A percentile compares a stretch with the other conserved stretches of the same genome.
Evolutionary conservation across 805 yeast genomes (phyloP).

Genomic region (Kazachstania martiniae): DNA sequence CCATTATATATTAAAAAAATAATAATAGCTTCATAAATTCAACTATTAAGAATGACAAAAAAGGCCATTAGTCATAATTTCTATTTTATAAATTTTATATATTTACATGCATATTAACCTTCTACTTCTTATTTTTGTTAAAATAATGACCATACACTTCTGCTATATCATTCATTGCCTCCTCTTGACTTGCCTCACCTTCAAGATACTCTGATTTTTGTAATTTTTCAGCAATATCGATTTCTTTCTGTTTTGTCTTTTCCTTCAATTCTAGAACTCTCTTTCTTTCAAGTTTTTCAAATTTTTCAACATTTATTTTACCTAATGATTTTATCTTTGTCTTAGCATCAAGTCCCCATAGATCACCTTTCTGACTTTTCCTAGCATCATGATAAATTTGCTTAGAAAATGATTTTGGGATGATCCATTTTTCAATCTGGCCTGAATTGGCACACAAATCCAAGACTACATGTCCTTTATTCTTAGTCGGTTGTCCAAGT

Average conservation of each 20-base stretch:
- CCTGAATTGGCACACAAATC: slow-evolving; percentile 76
- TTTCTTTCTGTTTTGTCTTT: slow-evolving; percentile 11
- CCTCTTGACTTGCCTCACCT: background rate
- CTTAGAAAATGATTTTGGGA: slow-evolving; percentile 67
- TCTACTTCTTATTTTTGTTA: slow-evolving; percentile 1
- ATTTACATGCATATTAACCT: slow-evolving; percentile 1
- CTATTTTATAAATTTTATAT: background rate
- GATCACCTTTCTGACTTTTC: slow-evolving; percentile 72
- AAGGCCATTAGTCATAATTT: too few species aligned
- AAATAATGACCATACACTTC: slow-evolving; percentile 7
- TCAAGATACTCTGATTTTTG: slow-evolving; percentile 8
- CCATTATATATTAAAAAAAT: slow-evolving; percentile 5
- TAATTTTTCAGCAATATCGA: slow-evolving; percentile 11
- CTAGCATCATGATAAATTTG: slow-evolving; percentile 83
- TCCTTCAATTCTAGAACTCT: slow-evolving; percentile 13
- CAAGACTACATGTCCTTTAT: slow-evolving; percentile 72
- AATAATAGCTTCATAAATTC: slow-evolving; percentile 2
- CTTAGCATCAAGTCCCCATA: slow-evolving; percentile 71
- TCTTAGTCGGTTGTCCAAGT: slow-evolving; percentile 57
- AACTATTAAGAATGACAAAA: background rate
- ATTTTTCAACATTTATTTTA: slow-evolving; percentile 16
- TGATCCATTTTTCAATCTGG: slow-evolving; percentile 73
- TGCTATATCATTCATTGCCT: slow-evolving; percentile 4
- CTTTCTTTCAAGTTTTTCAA: slow-evolving; percentile 18
- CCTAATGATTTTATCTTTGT: slow-evolving; percentile 30